Evolutionary conservation across 371 early-diverging fungal species (phyloP), one percentile per base, ranked within the genome.

Genomic region (Actinomucor elegans): DNA sequence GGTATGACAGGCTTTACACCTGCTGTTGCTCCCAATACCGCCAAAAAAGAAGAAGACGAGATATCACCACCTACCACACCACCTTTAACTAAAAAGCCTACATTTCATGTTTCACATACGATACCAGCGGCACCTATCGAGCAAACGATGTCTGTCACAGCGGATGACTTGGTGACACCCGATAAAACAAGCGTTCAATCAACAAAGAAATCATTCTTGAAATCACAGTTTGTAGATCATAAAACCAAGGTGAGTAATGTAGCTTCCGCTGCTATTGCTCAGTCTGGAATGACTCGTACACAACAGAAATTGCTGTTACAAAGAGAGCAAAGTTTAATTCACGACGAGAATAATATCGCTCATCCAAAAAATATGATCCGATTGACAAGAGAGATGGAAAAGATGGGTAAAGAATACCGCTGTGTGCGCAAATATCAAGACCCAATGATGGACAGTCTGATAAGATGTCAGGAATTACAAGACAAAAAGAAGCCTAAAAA

Each of bases 291-390:
- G 29, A 62, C 76, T 27, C 71, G 79, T 52, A 73, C 76, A 29
- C 79, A 79, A 45, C 73, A 75, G 35, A 79, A 79, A 32, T 46
- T 75, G 4, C 43, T 73, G 29, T 45, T 79, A n/a, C 76, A 76
- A 49, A 32, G 74, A 14, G 72, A 79, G 52, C 72, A 73, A 36
- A 66, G 64, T 24, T 43, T 71, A 5, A 63, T 67, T 0, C 70
- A 68, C 24, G 74, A 78, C 47, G 79, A 73, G 50, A 73, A 67
- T 42, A 64, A 62, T 31, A 51, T 72, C 3, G 58, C 56, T 20
- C 73, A 79, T 48, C 76, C 79, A 6, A 69, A 69, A 8, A 79
- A 79, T 50, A 73, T 69, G 65, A 47, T 74, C 33, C 66, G 67
- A n/a, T 37, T 79, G n/a, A 74, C 74, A 1, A 61, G 69, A 50